Base-by-base conservation (phyloP, 106 monocot species). In the Dioscorea zingiberensis region DNA sequence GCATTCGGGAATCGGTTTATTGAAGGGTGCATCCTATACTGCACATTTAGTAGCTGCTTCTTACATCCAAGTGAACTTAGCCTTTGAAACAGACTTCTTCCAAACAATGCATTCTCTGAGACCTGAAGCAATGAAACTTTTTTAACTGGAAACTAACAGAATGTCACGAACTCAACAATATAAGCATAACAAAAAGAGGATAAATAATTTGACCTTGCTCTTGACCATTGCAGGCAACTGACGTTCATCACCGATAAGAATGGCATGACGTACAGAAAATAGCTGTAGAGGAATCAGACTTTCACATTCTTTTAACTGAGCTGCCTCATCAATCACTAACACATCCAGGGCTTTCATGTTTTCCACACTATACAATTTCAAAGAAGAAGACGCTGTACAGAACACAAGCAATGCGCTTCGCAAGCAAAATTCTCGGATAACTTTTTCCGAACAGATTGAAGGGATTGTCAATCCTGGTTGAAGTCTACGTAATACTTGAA, bases 291-390 rank as follows among this genome's bases (percentile, higher is more conserved):
- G 73, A 21, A 83, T 78, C 4, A 78, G 25, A 26, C 64, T 47
- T 47, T 82, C 77, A 65, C 77, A 74, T n/a, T 82, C 77, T 45
- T 77, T 74, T 47, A 70, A 59, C 15, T 82, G 77, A n/a, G 82
- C 77, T 55, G 82, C 82, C 60, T 85, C 85, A 55, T 85, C 85
- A 18, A 85, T 65, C 17, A 85, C 27, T 28, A 85, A 48, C 10
- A 63, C 32, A 51, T 71, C 47, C 6, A 72, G 0, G 15, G 70
- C 44, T 21, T 54, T 24, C 27, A 9, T 15, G 53, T 26, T 66
- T 7, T 25, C 27, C 10, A 77, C 30, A n/a, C 13, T 51, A 22
- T 77, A 45, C 23, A 77, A 58, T 57, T 54, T 71, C 0, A 23
- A 29, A 38, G 77, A 77, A 60, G 66, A 60, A 10, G 53, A 77